phyloP scores from a whole-genome alignment of 306 rosid genomes.

The Mimosa bimucronata region DNA sequence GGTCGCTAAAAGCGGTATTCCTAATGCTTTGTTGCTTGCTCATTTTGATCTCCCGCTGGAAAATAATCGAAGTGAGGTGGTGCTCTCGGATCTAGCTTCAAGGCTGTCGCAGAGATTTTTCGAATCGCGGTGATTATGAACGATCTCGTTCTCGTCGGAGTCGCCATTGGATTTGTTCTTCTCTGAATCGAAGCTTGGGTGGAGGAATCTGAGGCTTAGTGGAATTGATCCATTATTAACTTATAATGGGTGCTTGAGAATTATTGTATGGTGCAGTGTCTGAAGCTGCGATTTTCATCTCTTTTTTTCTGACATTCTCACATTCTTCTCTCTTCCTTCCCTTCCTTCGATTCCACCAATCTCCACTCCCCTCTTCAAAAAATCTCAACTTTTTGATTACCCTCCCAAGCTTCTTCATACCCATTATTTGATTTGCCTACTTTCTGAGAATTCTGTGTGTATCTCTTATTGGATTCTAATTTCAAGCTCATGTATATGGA shows the following conservation, averaged over 20 bases:
- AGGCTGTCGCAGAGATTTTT: constrained; percentile 18
- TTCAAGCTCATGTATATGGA: neutral
- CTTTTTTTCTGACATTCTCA: constrained; percentile 46
- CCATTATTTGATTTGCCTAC: constrained; percentile 35
- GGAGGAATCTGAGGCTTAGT: constrained; percentile 23
- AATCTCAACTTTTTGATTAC: constrained; percentile 7
- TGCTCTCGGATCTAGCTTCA: constrained; percentile 21
- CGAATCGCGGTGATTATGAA: constrained; percentile 10
- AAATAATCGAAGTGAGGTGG: constrained; percentile 16
- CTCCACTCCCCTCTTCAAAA: too few species aligned
- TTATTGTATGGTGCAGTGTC: constrained; percentile 59
- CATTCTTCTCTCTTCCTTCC: constrained; percentile 37
- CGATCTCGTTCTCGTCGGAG: constrained; percentile 19
- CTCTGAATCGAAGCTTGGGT: constrained; percentile 21
- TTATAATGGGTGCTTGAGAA: too few species aligned
- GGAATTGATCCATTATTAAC: neutral
- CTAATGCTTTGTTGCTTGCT: too few species aligned
- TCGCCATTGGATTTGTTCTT: constrained; percentile 36
- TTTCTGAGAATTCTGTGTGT: neutral
- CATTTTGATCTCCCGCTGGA: too few species aligned
- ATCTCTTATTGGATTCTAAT: constrained; percentile 43
- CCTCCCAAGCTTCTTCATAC: constrained; percentile 6
- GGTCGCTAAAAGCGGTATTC: too few species aligned
- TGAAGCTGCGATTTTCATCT: constrained; percentile 52
- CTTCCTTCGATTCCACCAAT: constrained; percentile 42